phyloP scores from a whole-genome alignment of 2,329 filamentous ascomycete species.

The Fusarium papillatum region DNA sequence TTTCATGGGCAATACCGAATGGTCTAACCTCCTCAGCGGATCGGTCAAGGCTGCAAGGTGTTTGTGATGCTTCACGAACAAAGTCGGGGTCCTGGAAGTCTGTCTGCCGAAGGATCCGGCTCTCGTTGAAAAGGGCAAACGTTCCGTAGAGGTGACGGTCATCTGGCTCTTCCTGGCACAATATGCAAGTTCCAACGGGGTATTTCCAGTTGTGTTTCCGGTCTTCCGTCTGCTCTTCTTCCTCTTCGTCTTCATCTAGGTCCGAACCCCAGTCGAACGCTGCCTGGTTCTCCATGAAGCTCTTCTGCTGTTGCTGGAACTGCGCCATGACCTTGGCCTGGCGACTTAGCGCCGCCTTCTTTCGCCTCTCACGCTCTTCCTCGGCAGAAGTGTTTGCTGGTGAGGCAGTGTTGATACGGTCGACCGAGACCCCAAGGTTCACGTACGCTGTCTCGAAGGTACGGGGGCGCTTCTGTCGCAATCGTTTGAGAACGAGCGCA shows the following conservation, averaged over 20 bases:
- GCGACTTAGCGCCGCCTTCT: slow-evolving; percentile 89
- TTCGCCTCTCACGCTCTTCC: slow-evolving; percentile 86
- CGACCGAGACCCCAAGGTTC: slow-evolving; percentile 75
- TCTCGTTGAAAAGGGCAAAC: slow-evolving; percentile 91
- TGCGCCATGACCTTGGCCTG: slow-evolving; percentile 97
- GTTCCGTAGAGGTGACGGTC: slow-evolving; percentile 92
- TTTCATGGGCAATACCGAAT: slow-evolving; percentile 92
- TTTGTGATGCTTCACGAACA: slow-evolving; percentile 84
- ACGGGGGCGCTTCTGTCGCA: slow-evolving; percentile 85
- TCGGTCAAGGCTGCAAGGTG: slow-evolving; percentile 85
- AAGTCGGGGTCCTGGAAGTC: slow-evolving; percentile 86
- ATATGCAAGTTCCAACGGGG: slow-evolving; percentile 91
- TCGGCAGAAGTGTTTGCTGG: slow-evolving; percentile 79
- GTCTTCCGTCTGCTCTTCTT: slow-evolving; percentile 74
- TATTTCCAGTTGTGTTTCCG: slow-evolving; percentile 84
- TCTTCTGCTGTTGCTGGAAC: slow-evolving; percentile 97
- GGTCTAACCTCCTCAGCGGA: slow-evolving; percentile 87
- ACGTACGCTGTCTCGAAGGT: slow-evolving; percentile 79
- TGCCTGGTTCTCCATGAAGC: slow-evolving; percentile 91
- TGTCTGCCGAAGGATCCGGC: slow-evolving; percentile 88
- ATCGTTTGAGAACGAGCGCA: slow-evolving; percentile 82
- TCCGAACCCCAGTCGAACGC: slow-evolving; percentile 88
- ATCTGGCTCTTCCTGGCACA: slow-evolving; percentile 96
- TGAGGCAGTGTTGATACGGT: slow-evolving; percentile 85
- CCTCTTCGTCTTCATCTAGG: slow-evolving; percentile 81